Evolutionary conservation across 495 filamentous ascomycete species (phyloP), one percentile per base, ranked within the genome.

Genomic region (Aspergillus kassunensis): DNA sequence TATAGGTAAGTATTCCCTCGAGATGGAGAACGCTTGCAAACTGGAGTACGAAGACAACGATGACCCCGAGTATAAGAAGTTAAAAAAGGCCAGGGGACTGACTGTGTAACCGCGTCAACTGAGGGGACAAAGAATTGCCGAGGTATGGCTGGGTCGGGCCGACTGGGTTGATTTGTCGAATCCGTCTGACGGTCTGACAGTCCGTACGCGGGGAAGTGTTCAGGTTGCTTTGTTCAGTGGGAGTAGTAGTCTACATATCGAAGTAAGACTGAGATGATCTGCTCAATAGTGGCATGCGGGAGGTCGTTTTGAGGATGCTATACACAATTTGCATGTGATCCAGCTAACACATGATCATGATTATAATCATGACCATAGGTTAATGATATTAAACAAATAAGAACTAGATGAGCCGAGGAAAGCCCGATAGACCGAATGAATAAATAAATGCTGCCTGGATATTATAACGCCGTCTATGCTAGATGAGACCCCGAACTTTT

Each of bases 111-210:
- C 58, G 31, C 39, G 18, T 2, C 13, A 19, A 46, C 62, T 67
- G 68, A 42, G 64, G 66, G 65, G 47, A 56, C 18, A 44, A 21
- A 25, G 53, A 71, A 54, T 62, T 69, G 66, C 68, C 68, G 68
- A 71, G 68, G 67, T 67, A 36, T 40, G 41, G 43, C 34, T 44
- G 45, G 45, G 45, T 59, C 57, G 57, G 45, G n/a, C 49, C 43
- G 55, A 45, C 51, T 13, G 24, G 23, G 16, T 11, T 44, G 53
- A 55, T 55, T 49, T 44, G 37, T 43, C 33, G 27, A 27, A 6
- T 6, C 13, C 20, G n/a, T 10, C 25, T 23, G n/a, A n/a, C n/a
- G n/a, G n/a, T n/a, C n/a, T n/a, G n/a, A n/a, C n/a, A n/a, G n/a
- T n/a, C 29, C n/a, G 12, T 24, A 47, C 20, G 18, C 25, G 25